Evolutionary conservation across 2,329 filamentous ascomycete genomes (phyloP), one percentile per base, ranked within the genome.

Genomic region (Epicoccum sorghinum): DNA sequence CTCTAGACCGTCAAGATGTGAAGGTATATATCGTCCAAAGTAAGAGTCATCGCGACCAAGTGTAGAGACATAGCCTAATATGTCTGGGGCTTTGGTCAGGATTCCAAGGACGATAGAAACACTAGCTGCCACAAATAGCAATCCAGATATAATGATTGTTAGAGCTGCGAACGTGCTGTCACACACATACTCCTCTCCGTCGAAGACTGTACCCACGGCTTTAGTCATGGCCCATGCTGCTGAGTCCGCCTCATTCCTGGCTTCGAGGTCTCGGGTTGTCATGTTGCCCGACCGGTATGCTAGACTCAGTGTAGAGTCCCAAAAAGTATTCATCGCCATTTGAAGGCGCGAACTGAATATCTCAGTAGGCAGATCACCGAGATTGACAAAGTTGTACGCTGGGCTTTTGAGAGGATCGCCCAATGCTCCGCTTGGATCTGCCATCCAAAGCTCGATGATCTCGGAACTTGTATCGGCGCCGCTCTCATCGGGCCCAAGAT

Each of bases 1-100:
- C 18, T 53, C 44, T 12, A 53, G 2, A 1, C 44, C 54, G 22
- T 49, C 45, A 13, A 49, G 7, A 7, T 49, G 43, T 0, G 48
- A 53, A 4, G 40, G 39, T 1, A 57, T 18, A 1, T 33, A 35
- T 3, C 18, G 10, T 3, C 7, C 12, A 1, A 52, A 29, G 8
- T 46, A 45, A 2, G 48, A 48, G 14, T 47, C 13, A 12, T 55
- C 52, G 9, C 46, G 35, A 0, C 41, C 46, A 38, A 35, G 22
- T 25, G 27, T 52, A 3, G 47, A 52, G 2, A 52, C 53, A 10
- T 57, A 52, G 4, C 53, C 53, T 29, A 52, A 25, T n/a, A 45
- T 42, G n/a, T 57, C 48, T 4, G 52, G 52, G 6, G 40, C 46
- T 12, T 14, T 40, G 2, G 40, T 55, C 3, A 40, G 8, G 35